Evolutionary conservation across 2,329 filamentous ascomycete genomes (phyloP), one percentile per base, ranked within the genome.

Genomic region (Calonectria hongkongensis): DNA sequence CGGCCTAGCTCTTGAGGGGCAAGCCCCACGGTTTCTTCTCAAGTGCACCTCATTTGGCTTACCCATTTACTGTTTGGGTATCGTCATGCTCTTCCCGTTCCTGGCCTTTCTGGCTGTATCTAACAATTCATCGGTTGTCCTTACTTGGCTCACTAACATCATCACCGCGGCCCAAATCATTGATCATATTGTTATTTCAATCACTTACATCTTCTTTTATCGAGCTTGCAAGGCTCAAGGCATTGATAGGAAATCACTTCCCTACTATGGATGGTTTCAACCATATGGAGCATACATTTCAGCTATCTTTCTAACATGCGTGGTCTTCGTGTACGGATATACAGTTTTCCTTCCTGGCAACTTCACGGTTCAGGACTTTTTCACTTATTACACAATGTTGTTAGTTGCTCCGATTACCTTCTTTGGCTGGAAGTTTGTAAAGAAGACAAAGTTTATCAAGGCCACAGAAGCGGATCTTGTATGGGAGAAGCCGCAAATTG

Each of bases 161-260:
- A 82, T 87, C 68, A 87, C 85, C 15, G 86, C 85, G 6, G 85
- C 82, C 39, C 84, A 84, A 56, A 76, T 85, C 15, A 86, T 89
- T 79, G 86, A 88, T 80, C 89, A 86, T 78, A 85, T 89, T 74
- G 82, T 86, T 75, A 90, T 91, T 83, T 84, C 82, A 50, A 79
- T 87, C 30, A 91, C 88, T 16, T 92, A 89, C 80, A 83, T 91
- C 71, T 86, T 82, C 78, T 92, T 90, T 84, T 88, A 89, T 83
- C 85, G 85, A 48, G 89, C 90, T 9, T 84, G 84, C 78, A 84
- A 86, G 75, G 87, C 82, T 0, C 88, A 89, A 73, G 84, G 85
- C 7, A 27, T 78, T 18, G 58, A 75, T 77, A 87, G 89, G 12
- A 81, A 81, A 0, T 81, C 90, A 13, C 6, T 50, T 6, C 87